These are phyloP conservation scores for Camptophora hylomeconis DNA, from an alignment of 2,329 filamentous ascomycete genomes.

Conservation along the genomic window DNA sequence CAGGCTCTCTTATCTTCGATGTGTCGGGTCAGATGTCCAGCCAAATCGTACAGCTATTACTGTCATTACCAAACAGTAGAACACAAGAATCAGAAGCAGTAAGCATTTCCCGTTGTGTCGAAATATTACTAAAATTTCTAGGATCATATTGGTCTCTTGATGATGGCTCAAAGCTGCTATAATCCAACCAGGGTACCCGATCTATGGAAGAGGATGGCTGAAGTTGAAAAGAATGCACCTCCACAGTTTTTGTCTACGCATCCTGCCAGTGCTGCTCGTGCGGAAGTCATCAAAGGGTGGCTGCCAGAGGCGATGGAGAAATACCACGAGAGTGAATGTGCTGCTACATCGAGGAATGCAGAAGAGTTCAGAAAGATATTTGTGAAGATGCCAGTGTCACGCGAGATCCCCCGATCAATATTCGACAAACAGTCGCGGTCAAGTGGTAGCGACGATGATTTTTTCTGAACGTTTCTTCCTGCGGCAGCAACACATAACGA, in stretches of 20 bases:
- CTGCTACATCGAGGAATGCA: conserved; percentile 12
- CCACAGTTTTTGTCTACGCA: conserved; percentile 50
- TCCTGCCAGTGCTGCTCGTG: conserved; percentile 41
- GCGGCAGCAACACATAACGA: too few relatives aligned
- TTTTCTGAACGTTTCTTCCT: too few relatives aligned
- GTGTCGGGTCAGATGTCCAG: conserved; percentile 26
- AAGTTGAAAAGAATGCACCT: conserved; percentile 29
- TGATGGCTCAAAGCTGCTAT: conserved; percentile 52
- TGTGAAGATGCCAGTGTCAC: too few relatives aligned
- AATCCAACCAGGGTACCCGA: conserved; percentile 42
- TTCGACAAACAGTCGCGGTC: too few relatives aligned
- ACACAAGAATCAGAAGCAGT: conserved; percentile 48
- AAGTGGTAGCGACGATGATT: too few relatives aligned
- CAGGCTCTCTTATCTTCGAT: conserved; percentile 26
- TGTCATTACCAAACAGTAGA: conserved; percentile 41
- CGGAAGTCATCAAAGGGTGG: conserved; percentile 41
- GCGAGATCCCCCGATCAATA: too few relatives aligned
- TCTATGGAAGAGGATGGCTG: conserved; percentile 41
- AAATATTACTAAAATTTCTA: too few relatives aligned
- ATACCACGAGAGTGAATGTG: conserved; percentile 29
- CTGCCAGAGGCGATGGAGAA: conserved; percentile 26
- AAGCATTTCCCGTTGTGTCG: too few relatives aligned
- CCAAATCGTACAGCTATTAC: conserved; percentile 35
- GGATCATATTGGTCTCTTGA: conserved; percentile 48
- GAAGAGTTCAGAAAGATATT: conserved; percentile 10